These are phyloP conservation scores for Amanita phalloides DNA, from an alignment of 768 basidiomycete genomes.

Conservation along the genomic window DNA sequence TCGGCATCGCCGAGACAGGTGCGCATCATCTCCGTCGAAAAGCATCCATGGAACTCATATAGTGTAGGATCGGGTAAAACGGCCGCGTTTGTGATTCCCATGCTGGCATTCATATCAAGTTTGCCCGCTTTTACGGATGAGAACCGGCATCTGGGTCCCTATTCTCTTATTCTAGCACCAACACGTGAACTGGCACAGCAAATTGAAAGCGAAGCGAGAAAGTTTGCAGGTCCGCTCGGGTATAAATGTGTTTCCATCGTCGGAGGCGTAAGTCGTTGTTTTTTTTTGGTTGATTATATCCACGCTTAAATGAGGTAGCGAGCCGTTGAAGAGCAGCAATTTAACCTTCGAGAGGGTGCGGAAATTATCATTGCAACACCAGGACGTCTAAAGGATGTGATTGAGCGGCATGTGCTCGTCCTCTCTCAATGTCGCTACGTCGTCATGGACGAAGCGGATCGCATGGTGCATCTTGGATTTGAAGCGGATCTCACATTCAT, in stretches of 20 bases:
- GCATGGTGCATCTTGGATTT: slow-evolving; percentile 98
- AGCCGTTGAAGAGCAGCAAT: slow-evolving; percentile 95
- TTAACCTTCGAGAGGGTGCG: slow-evolving; percentile 94
- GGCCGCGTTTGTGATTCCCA: slow-evolving; percentile 96
- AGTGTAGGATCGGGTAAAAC: slow-evolving; percentile 91
- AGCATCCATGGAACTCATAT: background rate
- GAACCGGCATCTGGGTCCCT: slow-evolving; percentile 89
- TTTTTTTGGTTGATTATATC: background rate
- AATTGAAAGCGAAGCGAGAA: slow-evolving; percentile 86
- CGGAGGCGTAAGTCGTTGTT: slow-evolving; percentile 63
- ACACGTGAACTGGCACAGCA: slow-evolving; percentile 99
- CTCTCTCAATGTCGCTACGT: slow-evolving; percentile 96
- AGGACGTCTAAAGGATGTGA: slow-evolving; percentile 95
- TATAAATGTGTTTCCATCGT: slow-evolving; percentile 97
- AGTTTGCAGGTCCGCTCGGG: slow-evolving; percentile 84
- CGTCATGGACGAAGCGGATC: slow-evolving; percentile 99
- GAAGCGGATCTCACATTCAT: slow-evolving; percentile 93
- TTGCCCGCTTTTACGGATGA: slow-evolving; percentile 86
- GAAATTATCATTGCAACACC: slow-evolving; percentile 99
- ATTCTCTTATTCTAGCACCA: slow-evolving; percentile 86
- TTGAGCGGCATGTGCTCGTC: slow-evolving; percentile 92
- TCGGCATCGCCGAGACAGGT: slow-evolving; percentile 99
- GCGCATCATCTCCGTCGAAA: slow-evolving; percentile 11
- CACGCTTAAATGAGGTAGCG: slow-evolving; percentile 31
- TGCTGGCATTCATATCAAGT: slow-evolving; percentile 88